Evolutionary conservation across 345 rosid genomes (phyloP).

Genomic region (Leavenworthia alabamica): DNA sequence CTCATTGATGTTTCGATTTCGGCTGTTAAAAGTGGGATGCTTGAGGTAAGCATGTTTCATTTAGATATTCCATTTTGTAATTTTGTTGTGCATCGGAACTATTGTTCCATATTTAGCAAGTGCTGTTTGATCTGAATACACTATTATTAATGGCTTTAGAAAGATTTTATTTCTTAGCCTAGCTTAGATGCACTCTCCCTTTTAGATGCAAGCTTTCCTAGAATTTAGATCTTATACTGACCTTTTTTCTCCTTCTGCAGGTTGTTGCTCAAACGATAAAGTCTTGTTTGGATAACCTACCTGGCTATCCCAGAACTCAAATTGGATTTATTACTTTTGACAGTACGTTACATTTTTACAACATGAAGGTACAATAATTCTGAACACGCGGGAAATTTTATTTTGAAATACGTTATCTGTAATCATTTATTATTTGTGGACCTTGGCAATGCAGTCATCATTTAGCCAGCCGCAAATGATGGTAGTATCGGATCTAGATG

Average conservation of each 20-base stretch:
- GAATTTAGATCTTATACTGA: background rate
- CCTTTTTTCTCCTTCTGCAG: slow-evolving; percentile 34
- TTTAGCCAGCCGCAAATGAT: slow-evolving; percentile 98
- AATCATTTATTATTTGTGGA: slow-evolving; percentile 4
- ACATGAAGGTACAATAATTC: slow-evolving; percentile 73
- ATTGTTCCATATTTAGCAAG: background rate
- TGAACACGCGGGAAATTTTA: slow-evolving; percentile 4
- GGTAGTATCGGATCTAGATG: slow-evolving; percentile 97
- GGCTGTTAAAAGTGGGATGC: slow-evolving; percentile 89
- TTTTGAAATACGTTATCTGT: background rate
- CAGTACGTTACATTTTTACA: slow-evolving; percentile 95
- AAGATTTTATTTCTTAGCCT: background rate
- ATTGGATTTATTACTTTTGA: slow-evolving; percentile 96
- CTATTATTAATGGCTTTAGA: background rate
- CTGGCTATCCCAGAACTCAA: slow-evolving; percentile 97
- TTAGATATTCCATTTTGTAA: background rate
- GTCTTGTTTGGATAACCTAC: slow-evolving; percentile 91
- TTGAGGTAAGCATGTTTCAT: slow-evolving; percentile 64
- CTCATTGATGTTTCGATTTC: slow-evolving; percentile 92
- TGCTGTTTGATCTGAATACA: slow-evolving; percentile 2
- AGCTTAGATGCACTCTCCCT: background rate
- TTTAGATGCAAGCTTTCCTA: slow-evolving; percentile 3
- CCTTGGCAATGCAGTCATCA: slow-evolving; percentile 67
- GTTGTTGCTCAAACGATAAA: slow-evolving; percentile 88
- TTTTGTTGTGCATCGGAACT: background rate